Conservation (phyloP, 1,284 basidiomycete genomes). For the Cutaneotrichosporon sp. region DNA sequence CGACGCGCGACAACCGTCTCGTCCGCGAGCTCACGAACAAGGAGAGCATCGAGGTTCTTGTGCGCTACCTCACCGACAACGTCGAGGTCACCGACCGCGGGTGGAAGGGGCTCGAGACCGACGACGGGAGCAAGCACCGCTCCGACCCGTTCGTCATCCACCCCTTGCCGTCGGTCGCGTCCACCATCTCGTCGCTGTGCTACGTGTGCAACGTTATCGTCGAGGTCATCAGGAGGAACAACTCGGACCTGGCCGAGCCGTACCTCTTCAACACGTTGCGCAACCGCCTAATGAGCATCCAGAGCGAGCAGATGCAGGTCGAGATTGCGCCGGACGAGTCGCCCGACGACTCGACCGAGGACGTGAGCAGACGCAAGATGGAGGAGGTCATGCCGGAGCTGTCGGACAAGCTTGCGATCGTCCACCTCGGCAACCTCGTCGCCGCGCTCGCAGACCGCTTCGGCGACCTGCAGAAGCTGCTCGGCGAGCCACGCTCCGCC, state of each 20-base stretch:
- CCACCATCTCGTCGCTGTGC: constrained; percentile 82
- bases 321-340: constrained; percentile 17
- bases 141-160: constrained; percentile 47
- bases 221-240: constrained; percentile 97
- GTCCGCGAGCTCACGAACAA: constrained; percentile 84
- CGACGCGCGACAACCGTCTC: constrained; percentile 67
- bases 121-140: constrained; percentile 22
- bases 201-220: constrained; percentile 88
- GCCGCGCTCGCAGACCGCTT: constrained; percentile 74
- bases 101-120: constrained; percentile 32
- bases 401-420: constrained; percentile 85
- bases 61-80: constrained; percentile 77
- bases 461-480: constrained; percentile 69
- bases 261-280: constrained; percentile 95
- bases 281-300: constrained; percentile 79
- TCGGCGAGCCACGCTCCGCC: constrained; percentile 71
- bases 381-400: constrained; percentile 83
- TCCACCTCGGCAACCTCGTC: constrained; percentile 84
- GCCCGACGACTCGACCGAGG: constrained; percentile 66
- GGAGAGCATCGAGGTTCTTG: constrained; percentile 70
- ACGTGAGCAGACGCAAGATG: constrained; percentile 68
- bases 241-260: constrained; percentile 98
- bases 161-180: constrained; percentile 66
- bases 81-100: constrained; percentile 55
- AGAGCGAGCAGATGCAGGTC: constrained; percentile 20